phyloP scores from a whole-genome alignment of 495 filamentous ascomycete species.

The Chaetomium tenue region DNA sequence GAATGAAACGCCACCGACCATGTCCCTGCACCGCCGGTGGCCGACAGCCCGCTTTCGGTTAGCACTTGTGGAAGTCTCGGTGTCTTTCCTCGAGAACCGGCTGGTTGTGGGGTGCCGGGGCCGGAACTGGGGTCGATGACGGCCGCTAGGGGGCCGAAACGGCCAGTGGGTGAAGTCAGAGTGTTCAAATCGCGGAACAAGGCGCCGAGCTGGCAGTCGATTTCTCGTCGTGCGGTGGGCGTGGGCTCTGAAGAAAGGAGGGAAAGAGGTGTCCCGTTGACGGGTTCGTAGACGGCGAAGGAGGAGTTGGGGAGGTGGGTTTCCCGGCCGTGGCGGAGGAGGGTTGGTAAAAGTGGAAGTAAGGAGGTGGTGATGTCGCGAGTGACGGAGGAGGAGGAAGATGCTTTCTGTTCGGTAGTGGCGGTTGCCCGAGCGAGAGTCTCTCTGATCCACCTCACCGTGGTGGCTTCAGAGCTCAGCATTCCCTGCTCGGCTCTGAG shows the following conservation, averaged over 20 bases:
- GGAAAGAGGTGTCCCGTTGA: constrained; percentile 33
- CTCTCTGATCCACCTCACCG: constrained; percentile 36
- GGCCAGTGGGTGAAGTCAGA: constrained; percentile 39
- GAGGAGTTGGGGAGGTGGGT: constrained; percentile 27
- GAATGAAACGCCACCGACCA: constrained; percentile 50
- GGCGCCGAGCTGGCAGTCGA: constrained; percentile 38
- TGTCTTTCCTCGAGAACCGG: background rate
- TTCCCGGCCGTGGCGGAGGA: constrained; percentile 34
- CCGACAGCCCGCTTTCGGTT: constrained; percentile 6
- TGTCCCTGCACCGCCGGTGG: constrained; percentile 29
- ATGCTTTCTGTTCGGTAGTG: background rate
- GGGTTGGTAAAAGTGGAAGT: constrained; percentile 35
- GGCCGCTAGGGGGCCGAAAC: constrained; percentile 41
- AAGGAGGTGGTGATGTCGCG: background rate
- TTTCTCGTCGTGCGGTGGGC: constrained; percentile 17
- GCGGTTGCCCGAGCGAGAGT: constrained; percentile 2
- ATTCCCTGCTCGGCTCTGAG: constrained; percentile 43
- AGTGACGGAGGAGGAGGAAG: constrained; percentile 1
- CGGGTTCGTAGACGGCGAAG: constrained; percentile 37
- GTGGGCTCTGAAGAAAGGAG: constrained; percentile 25
- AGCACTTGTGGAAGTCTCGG: constrained; percentile 11
- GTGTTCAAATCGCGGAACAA: constrained; percentile 38
- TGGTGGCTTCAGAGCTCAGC: constrained; percentile 36
- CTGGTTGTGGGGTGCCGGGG: background rate
- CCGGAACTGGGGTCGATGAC: constrained; percentile 23